Evolutionary conservation across 495 filamentous ascomycete genomes (phyloP).

Genomic region (Penicillium cataractarum): DNA sequence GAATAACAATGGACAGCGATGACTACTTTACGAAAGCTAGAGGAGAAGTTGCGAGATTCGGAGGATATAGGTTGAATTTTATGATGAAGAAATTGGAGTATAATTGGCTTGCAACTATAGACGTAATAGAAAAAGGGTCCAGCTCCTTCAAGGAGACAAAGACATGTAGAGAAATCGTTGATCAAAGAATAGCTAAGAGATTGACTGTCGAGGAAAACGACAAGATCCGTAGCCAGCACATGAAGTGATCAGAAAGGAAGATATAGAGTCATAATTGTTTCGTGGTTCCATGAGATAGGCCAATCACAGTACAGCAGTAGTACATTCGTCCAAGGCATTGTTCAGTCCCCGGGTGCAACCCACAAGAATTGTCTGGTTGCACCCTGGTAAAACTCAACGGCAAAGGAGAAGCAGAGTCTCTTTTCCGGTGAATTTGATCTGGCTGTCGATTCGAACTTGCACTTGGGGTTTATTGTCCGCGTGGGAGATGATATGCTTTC

Average conservation of each 20-base stretch:
- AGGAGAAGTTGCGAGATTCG: conserved; percentile 8
- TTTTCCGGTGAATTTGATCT: background rate
- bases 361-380: background rate
- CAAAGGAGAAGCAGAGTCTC: conserved; percentile 1
- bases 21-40: background rate
- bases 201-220: background rate
- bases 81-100: background rate
- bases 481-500: background rate
- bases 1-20: background rate
- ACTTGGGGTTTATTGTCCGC: background rate
- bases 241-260: background rate
- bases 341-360: background rate
- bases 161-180: background rate
- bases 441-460: background rate
- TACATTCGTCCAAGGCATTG: background rate
- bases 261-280: background rate
- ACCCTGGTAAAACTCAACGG: conserved; percentile 5
- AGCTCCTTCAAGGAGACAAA: conserved; percentile 6
- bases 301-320: background rate
- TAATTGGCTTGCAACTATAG: background rate
- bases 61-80: background rate
- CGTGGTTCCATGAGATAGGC: background rate
- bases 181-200: background rate
- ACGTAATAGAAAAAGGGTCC: background rate
- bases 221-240: background rate